phyloP scores from a whole-genome alignment of 495 filamentous ascomycete genomes.

The Talaromyces thailandensis region DNA sequence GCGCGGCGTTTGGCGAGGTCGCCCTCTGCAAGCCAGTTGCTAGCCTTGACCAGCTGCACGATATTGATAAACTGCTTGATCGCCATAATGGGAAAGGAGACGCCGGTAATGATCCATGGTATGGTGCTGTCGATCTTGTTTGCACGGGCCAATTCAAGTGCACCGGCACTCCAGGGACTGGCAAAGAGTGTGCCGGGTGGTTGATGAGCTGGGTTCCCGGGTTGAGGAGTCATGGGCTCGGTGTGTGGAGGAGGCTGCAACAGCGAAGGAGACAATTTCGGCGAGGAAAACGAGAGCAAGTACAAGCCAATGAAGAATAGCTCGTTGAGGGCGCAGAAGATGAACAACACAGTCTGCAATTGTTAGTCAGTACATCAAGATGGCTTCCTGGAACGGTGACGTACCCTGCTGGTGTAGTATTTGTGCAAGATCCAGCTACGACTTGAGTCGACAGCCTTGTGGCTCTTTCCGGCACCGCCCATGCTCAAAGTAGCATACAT shows the following conservation, averaged over 20 bases:
- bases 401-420: constrained; percentile 94
- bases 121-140: constrained; percentile 84
- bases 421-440: constrained; percentile 70
- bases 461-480: constrained; percentile 57
- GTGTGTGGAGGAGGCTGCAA: constrained; percentile 42
- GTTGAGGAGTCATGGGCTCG: constrained; percentile 45
- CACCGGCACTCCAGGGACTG: constrained; percentile 81
- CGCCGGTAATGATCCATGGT: constrained; percentile 81
- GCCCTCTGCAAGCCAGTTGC: constrained; percentile 84
- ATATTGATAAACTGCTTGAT: constrained; percentile 92
- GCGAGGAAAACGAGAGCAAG: constrained; percentile 91
- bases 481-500: constrained; percentile 72
- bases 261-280: constrained; percentile 73
- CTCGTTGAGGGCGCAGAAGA: constrained; percentile 86
- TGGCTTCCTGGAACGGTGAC: constrained; percentile 18
- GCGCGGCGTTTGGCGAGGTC: constrained; percentile 42
- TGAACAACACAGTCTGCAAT: constrained; percentile 75
- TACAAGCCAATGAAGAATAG: constrained; percentile 96
- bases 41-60: constrained; percentile 88
- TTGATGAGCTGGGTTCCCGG: constrained; percentile 57
- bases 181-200: constrained; percentile 61
- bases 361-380: background rate
- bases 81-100: constrained; percentile 78
- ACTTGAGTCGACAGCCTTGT: constrained; percentile 71
- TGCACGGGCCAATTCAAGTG: constrained; percentile 79